Evolutionary conservation across 2,329 filamentous ascomycete species (phyloP), one percentile per base, ranked within the genome.

Genomic region (Cryphonectria parasitica): DNA sequence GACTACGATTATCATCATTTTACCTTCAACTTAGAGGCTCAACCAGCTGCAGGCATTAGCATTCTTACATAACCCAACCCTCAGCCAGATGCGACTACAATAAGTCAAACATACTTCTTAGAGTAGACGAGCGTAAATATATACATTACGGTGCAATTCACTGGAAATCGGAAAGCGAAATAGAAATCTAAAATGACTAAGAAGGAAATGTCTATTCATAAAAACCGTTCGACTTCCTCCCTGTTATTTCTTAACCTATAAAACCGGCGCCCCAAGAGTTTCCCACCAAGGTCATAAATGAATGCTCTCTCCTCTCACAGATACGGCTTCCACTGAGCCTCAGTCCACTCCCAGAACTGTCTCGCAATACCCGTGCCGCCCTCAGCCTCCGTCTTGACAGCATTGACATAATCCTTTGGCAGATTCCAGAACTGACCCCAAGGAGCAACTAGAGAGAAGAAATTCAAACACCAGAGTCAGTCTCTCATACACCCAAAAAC

Each of bases 331-430:
- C 82, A 74, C 49, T 84, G 81, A 13, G 78, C 77, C 67, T 83
- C 78, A 1, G 77, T 79, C 83, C 82, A 84, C 6, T 79, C 74
- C 81, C 81, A 84, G 64, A 83, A 82, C 49, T 78, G 77, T 63
- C 76, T 74, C 3, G 76, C 79, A 39, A 75, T 75, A 1, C 81
- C 81, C 3, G 76, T 79, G 8, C 82, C 82, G 3, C 82, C 81
- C 60, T 83, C 81, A 1, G 75, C 75, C 68, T 79, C 76, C 3
- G 77, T 68, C 70, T 79, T 77, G 19, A 75, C 74, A 2, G 77
- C 77, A 5, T 73, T 69, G 0, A 73, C 68, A 60, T 83, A 71
- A 6, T 80, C 80, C 2, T 75, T 71, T 0, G 78, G 75, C 2
- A 80, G 72, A 1, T 76, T 74, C 68, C 77, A 75, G 58, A 83